phyloP scores from a whole-genome alignment of 345 rosid genomes.

The Rhodomyrtus tomentosa region DNA sequence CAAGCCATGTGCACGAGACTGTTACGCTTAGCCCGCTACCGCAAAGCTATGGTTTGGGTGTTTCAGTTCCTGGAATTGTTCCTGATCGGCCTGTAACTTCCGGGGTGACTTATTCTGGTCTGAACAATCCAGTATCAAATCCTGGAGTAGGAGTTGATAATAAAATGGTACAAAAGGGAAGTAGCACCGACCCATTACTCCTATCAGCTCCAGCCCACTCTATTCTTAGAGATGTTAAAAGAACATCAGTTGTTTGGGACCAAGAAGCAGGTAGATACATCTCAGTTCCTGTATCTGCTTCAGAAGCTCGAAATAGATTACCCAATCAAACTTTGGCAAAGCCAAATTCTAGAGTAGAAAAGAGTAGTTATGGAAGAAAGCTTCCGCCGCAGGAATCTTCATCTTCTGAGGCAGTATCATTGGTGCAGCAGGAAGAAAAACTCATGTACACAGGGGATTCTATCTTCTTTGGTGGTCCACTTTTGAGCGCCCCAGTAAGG shows the following conservation, averaged over 20 bases:
- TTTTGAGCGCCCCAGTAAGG: constrained; percentile 47
- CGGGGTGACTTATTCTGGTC: constrained; percentile 21
- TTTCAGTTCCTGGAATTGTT: constrained; percentile 17
- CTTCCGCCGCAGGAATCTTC: constrained; percentile 42
- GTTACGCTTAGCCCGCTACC: constrained; percentile 86
- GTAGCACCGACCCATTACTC: constrained; percentile 42
- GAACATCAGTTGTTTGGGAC: constrained; percentile 88
- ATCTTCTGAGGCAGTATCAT: constrained; percentile 21
- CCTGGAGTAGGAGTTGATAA: constrained; percentile 41
- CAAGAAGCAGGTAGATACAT: constrained; percentile 92
- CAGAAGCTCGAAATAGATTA: constrained; percentile 53
- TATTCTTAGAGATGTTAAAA: constrained; percentile 78
- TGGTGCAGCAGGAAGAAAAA: constrained; percentile 41
- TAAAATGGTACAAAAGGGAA: constrained; percentile 44
- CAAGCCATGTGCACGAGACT: constrained; percentile 67
- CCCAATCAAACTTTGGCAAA: constrained; percentile 20
- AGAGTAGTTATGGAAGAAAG: constrained; percentile 27
- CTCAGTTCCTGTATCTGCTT: constrained; percentile 63
- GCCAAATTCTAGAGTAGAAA: constrained; percentile 30
- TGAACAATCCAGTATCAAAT: constrained; percentile 11
- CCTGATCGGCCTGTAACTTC: constrained; percentile 35
- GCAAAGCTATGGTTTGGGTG: constrained; percentile 28
- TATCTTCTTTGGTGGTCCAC: constrained; percentile 94
- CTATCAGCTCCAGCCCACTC: constrained; percentile 66
- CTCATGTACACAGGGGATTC: constrained; percentile 84